Percentiles rank a stretch among this genome's conserved stretches.
These are phyloP conservation scores for Citrullus colocynthis DNA, from an alignment of 306 rosid species.

Conservation along the genomic window DNA sequence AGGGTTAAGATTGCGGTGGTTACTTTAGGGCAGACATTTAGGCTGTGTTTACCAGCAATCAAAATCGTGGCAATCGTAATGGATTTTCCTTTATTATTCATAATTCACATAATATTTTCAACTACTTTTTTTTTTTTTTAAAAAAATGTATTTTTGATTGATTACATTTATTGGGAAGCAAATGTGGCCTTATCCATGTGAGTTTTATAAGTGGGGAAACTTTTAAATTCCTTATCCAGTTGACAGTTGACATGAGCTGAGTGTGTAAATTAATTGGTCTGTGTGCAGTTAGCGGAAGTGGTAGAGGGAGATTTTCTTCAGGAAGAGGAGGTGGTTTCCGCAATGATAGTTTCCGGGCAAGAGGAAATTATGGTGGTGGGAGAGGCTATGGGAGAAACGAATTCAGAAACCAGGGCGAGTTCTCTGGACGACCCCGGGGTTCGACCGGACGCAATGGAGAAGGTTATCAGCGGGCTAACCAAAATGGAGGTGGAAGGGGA, in stretches of 20 bases:
- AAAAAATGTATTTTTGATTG: no score
- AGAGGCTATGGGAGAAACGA: conserved; percentile 74
- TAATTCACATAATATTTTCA: no score
- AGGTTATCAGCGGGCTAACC: conserved; percentile 55
- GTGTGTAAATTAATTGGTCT: neutral
- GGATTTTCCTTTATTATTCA: no score
- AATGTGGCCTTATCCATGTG: neutral
- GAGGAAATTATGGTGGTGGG: conserved; percentile 61
- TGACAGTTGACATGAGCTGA: conserved; percentile 7
- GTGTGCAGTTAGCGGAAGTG: conserved; percentile 49
- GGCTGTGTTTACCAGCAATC: no score
- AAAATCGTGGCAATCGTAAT: no score
- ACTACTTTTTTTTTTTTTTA: no score
- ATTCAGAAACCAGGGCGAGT: conserved; percentile 83
- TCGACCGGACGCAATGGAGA: conserved; percentile 40
- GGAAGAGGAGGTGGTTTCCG: conserved; percentile 78
- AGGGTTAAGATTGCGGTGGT: neutral
- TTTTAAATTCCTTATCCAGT: neutral
- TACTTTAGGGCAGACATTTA: neutral
- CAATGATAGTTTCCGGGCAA: conserved; percentile 53
- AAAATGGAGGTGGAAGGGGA: conserved; percentile 65
- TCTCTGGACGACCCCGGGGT: conserved; percentile 44
- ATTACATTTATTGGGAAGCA: no score
- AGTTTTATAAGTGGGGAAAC: neutral
- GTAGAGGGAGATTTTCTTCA: conserved; percentile 79